Conservation (phyloP, 2,329 filamentous ascomycete species). For the Colletotrichum ledebouriae region DNA sequence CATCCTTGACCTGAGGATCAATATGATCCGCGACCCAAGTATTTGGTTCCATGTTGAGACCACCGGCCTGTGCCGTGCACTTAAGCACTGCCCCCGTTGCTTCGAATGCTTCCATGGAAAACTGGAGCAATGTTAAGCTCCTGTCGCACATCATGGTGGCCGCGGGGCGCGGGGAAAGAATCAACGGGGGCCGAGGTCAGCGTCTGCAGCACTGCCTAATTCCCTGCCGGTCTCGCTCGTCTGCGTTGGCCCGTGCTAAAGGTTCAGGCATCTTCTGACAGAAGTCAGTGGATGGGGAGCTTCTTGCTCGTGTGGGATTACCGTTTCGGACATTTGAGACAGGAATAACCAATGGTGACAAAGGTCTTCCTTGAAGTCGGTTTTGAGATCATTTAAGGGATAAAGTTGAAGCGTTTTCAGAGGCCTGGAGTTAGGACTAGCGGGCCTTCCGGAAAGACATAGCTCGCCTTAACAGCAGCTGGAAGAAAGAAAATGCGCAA, state of each 20-base stretch:
- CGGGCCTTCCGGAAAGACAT: not conserved
- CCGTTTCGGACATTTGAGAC: constrained; percentile 22
- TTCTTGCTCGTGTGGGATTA: not conserved
- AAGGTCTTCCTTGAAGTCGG: not conserved
- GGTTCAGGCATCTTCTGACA: constrained; percentile 17
- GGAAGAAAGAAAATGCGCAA: too few relatives aligned
- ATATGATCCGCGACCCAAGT: constrained; percentile 16
- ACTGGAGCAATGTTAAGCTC: not conserved
- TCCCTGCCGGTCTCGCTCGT: not conserved
- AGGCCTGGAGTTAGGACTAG: not conserved
- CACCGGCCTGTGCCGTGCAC: constrained; percentile 11
- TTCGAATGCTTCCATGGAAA: constrained; percentile 17
- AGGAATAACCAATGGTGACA: not conserved
- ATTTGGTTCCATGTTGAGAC: constrained; percentile 1
- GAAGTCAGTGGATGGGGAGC: not conserved
- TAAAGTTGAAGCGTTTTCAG: constrained; percentile 11
- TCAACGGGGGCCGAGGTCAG: not conserved
- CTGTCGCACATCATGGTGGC: not conserved
- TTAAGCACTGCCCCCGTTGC: constrained; percentile 23
- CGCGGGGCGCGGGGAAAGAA: constrained; percentile 28
- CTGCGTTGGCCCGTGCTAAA: constrained; percentile 5
- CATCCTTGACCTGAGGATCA: not conserved
- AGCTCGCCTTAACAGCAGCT: too few relatives aligned
- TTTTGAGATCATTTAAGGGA: not conserved
- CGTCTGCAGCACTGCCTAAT: not conserved